phyloP scores from a whole-genome alignment of 2,329 filamentous ascomycete genomes.

The Talaromyces piceae region DNA sequence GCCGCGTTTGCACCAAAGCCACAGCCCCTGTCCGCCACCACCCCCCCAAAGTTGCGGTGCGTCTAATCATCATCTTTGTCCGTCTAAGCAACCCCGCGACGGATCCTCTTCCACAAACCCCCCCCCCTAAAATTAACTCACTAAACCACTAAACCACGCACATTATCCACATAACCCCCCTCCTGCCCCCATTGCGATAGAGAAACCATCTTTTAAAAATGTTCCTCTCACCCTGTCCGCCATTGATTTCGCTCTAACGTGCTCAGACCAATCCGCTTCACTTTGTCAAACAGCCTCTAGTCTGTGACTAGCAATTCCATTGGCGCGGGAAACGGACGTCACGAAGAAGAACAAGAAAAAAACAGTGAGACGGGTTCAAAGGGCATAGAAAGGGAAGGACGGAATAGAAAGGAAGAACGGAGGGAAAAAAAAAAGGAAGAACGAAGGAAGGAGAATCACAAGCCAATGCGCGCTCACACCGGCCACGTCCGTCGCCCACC shows the following conservation, averaged over 20 bases:
- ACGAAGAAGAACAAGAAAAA: too few species aligned
- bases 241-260: too few species aligned
- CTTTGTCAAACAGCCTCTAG: too few species aligned
- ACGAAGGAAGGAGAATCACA: not conserved
- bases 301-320: too few species aligned
- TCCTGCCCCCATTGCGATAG: not conserved
- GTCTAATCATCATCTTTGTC: not conserved
- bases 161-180: not conserved
- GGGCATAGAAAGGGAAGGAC: too few species aligned
- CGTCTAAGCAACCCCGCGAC: not conserved
- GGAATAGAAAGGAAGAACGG: slow-evolving; percentile 3
- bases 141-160: not conserved
- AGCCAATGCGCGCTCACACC: slow-evolving; percentile 15
- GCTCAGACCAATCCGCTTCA: too few species aligned
- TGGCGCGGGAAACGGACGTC: too few species aligned
- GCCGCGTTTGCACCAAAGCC: too few species aligned
- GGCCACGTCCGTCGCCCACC: slow-evolving; percentile 13
- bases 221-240: too few species aligned
- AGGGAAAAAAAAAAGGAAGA: not conserved
- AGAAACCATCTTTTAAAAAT: too few species aligned
- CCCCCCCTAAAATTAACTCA: not conserved
- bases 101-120: not conserved
- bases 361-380: too few species aligned
- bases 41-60: not conserved
- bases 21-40: not conserved